Evolutionary conservation across 2,329 filamentous ascomycete species (phyloP).

Genomic region (Neonectria neomacrospora): DNA sequence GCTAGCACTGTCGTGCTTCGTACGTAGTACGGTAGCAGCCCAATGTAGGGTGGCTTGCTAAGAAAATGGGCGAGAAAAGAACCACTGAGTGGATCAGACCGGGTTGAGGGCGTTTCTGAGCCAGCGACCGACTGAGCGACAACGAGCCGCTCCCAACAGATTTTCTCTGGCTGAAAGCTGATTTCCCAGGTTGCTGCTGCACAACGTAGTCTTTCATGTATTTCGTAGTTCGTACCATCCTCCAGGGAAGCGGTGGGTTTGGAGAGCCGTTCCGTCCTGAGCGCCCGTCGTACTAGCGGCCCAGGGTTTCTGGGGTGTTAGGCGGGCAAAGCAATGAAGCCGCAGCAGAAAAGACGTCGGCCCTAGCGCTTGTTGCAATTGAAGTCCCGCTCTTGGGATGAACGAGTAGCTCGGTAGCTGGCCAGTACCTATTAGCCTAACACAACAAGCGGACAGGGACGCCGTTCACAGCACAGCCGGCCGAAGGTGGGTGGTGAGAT

Average conservation of each 20-base stretch:
- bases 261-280: background rate
- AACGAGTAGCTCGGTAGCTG: slow-evolving; percentile 12
- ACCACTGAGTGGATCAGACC: slow-evolving; percentile 36
- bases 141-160: slow-evolving; percentile 2
- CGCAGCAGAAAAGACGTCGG: background rate
- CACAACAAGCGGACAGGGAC: slow-evolving; percentile 20
- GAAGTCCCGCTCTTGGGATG: slow-evolving; percentile 6
- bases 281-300: background rate
- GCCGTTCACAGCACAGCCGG: slow-evolving; percentile 13
- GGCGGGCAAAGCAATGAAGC: background rate
- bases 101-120: slow-evolving; percentile 9
- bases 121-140: background rate
- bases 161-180: slow-evolving; percentile 5
- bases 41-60: slow-evolving; percentile 35
- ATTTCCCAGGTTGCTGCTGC: background rate
- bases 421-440: slow-evolving; percentile 17
- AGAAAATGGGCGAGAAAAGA: slow-evolving; percentile 29
- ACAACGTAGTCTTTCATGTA: background rate
- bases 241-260: background rate
- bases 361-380: slow-evolving; percentile 6
- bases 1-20: background rate
- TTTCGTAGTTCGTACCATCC: background rate
- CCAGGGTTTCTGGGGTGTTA: background rate
- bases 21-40: slow-evolving; percentile 5
- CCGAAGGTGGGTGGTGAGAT: slow-evolving; percentile 18